Evolutionary conservation across 176 grass and related monocot genomes (phyloP).

Genomic region (Neostapfia colusana): DNA sequence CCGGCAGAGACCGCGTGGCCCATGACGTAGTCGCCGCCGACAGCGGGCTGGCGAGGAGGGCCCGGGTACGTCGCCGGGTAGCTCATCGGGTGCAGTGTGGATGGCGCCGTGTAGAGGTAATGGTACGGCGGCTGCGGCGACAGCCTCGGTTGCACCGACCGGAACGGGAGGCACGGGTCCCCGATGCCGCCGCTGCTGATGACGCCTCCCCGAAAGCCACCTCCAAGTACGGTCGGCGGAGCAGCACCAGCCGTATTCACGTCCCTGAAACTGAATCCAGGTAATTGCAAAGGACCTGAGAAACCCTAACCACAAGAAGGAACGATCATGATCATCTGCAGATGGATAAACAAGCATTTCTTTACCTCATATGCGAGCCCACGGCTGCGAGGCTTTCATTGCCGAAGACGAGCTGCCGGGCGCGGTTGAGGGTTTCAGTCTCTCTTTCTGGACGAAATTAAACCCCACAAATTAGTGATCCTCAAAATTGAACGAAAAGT

Average conservation of each 20-base stretch:
- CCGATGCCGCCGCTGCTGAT: slow-evolving; percentile 24
- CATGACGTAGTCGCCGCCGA: slow-evolving; percentile 63
- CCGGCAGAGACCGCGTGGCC: slow-evolving; percentile 64
- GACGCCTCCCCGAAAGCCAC: slow-evolving; percentile 43
- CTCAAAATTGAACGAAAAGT: slow-evolving; percentile 12
- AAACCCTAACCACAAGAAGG: slow-evolving; percentile 50
- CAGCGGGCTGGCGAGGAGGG: slow-evolving; percentile 36
- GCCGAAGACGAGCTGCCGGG: slow-evolving; percentile 94
- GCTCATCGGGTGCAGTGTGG: slow-evolving; percentile 51
- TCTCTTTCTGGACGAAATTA: slow-evolving; percentile 73
- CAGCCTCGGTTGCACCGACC: slow-evolving; percentile 52
- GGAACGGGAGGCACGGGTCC: slow-evolving; percentile 54
- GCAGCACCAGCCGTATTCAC: slow-evolving; percentile 44
- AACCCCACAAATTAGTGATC: not conserved
- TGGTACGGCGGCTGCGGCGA: slow-evolving; percentile 50
- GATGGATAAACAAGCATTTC: not conserved
- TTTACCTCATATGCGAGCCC: slow-evolving; percentile 62
- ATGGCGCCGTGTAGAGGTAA: slow-evolving; percentile 57
- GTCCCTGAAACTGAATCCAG: slow-evolving; percentile 68
- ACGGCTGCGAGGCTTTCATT: slow-evolving; percentile 64
- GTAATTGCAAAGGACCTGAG: not conserved
- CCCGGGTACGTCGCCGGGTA: slow-evolving; percentile 58
- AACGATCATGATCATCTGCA: not conserved
- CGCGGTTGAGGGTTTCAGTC: slow-evolving; percentile 93
- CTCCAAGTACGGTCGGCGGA: slow-evolving; percentile 45